Evolutionary conservation across 345 rosid genomes (phyloP).

Genomic region (Eutrema japonicum): DNA sequence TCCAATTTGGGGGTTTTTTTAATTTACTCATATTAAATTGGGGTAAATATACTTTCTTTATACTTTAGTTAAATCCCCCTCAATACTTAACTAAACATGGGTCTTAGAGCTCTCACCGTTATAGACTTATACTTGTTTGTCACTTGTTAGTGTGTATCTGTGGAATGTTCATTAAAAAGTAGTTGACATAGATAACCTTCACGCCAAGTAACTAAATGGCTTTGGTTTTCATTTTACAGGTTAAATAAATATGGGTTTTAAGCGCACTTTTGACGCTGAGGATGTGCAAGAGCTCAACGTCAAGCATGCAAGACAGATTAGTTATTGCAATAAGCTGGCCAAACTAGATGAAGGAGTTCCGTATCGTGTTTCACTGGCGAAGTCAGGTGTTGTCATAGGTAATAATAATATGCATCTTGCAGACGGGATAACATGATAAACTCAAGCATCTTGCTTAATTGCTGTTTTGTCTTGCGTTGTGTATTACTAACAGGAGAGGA

Average conservation of each 20-base stretch:
- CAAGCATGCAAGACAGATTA: constrained; percentile 54
- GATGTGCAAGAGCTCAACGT: constrained; percentile 47
- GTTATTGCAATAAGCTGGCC: constrained; percentile 45
- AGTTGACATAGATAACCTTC: not conserved
- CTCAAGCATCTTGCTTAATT: constrained; percentile 25
- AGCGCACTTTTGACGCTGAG: constrained; percentile 57
- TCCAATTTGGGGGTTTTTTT: constrained; percentile 41
- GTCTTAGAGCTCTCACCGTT: constrained; percentile 13
- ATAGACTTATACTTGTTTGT: not conserved
- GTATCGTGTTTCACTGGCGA: constrained; percentile 30
- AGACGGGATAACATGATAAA: constrained; percentile 17
- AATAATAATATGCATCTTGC: constrained; percentile 35
- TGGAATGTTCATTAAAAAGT: not conserved
- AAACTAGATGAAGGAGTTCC: constrained; percentile 43
- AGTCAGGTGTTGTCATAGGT: constrained; percentile 43
- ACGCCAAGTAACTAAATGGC: constrained; percentile 28
- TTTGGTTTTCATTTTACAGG: constrained; percentile 27
- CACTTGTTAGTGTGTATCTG: constrained; percentile 26
- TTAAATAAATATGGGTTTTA: constrained; percentile 48
- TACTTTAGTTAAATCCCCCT: not conserved
- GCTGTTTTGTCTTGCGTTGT: constrained; percentile 21
- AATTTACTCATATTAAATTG: constrained; percentile 31
- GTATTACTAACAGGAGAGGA: constrained; percentile 43
- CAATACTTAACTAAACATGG: not conserved
- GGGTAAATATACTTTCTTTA: constrained; percentile 18